Conservation (phyloP, 2,329 filamentous ascomycete species). For the Aspergillus fijiensis region DNA sequence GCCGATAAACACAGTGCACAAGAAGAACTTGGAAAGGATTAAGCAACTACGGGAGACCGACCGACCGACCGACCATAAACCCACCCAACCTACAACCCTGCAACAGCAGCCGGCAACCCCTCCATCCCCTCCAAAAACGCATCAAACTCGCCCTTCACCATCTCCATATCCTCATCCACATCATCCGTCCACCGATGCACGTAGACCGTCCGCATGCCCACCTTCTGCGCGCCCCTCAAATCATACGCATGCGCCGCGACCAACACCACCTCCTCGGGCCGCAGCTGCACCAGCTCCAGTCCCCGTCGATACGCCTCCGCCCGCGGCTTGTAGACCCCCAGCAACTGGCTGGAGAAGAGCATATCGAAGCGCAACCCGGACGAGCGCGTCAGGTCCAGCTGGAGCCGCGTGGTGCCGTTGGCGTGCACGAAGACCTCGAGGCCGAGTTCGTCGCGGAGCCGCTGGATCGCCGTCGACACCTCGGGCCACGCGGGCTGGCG, state of each 20-base stretch:
- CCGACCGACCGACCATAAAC: too few species aligned
- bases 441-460: constrained; percentile 30
- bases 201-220: constrained; percentile 55
- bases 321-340: constrained; percentile 52
- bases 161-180: constrained; percentile 47
- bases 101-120: not conserved
- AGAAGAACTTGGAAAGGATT: too few species aligned
- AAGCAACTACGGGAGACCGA: too few species aligned
- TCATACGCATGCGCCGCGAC: constrained; percentile 59
- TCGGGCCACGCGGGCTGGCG: constrained; percentile 52
- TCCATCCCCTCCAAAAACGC: constrained; percentile 26
- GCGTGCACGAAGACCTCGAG: constrained; percentile 46
- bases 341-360: constrained; percentile 54
- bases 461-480: constrained; percentile 44
- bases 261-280: constrained; percentile 51
- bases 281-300: constrained; percentile 46
- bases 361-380: constrained; percentile 52
- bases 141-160: constrained; percentile 45
- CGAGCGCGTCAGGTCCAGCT: constrained; percentile 53
- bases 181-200: constrained; percentile 57
- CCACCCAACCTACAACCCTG: not conserved
- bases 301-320: constrained; percentile 49
- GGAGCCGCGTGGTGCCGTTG: constrained; percentile 56
- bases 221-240: constrained; percentile 47
- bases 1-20: too few species aligned